Percentiles rank a stretch among this genome's conserved stretches.
phyloP scores from a whole-genome alignment of 768 basidiomycete species.

The Cytidiella melzeri region DNA sequence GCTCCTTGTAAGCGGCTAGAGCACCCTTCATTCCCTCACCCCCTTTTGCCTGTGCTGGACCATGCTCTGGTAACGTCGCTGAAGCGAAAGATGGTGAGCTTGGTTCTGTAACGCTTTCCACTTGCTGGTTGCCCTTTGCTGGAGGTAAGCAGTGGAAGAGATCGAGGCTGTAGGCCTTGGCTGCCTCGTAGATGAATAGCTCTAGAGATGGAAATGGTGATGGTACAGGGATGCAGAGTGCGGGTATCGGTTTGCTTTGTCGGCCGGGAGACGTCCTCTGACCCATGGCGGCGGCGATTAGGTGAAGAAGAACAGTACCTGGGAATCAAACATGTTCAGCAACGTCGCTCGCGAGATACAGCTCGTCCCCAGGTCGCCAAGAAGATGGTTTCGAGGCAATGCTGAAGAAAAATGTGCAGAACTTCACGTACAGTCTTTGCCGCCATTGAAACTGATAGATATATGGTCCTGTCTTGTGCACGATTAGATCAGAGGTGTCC shows the following conservation, averaged over 20 bases:
- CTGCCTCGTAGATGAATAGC: slow-evolving; percentile 65
- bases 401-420: background rate
- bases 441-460: slow-evolving; percentile 95
- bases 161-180: slow-evolving; percentile 64
- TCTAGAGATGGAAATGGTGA: slow-evolving; percentile 86
- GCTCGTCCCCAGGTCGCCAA: background rate
- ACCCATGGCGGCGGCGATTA: slow-evolving; percentile 71
- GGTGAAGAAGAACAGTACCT: slow-evolving; percentile 95
- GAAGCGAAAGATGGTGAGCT: slow-evolving; percentile 17
- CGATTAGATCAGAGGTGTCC: background rate
- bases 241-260: slow-evolving; percentile 43
- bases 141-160: slow-evolving; percentile 52
- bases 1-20: slow-evolving; percentile 62
- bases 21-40: slow-evolving; percentile 76
- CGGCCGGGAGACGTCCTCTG: slow-evolving; percentile 31
- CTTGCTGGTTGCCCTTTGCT: slow-evolving; percentile 24
- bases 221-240: slow-evolving; percentile 85
- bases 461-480: slow-evolving; percentile 56
- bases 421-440: slow-evolving; percentile 82
- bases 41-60: slow-evolving; percentile 37
- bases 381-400: background rate
- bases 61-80: slow-evolving; percentile 14
- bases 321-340: slow-evolving; percentile 6
- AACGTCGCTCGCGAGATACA: background rate
- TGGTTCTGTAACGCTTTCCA: slow-evolving; percentile 44